Evolutionary conservation across 345 rosid genomes (phyloP), one percentile per base, ranked within the genome.

Genomic region (Sonneratia alba): DNA sequence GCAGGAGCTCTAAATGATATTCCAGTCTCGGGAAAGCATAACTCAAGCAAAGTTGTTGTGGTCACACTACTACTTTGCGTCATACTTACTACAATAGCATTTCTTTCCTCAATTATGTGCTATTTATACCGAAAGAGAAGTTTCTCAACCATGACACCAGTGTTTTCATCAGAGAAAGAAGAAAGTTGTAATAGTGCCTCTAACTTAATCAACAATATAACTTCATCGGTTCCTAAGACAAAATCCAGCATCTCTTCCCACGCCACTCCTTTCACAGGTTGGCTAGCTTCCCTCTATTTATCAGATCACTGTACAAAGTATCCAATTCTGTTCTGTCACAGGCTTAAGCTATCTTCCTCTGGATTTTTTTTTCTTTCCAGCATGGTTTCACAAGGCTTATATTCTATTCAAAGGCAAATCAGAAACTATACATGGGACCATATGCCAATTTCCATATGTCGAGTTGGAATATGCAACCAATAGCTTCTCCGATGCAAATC

Each of bases 121-220:
- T 90, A 85, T 70, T 36, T 95, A 65, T 81, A 68, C 71, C 79
- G 82, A 67, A 89, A 77, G 79, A 89, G 83, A 69, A 88, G 79
- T 71, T 73, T 74, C 74, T 78, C 68, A 68, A 74, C 79, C 74
- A 86, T 70, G 72, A 72, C 74, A 14, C 83, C 93, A 51, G 68
- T 77, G 36, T 85, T 87, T 72, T 85, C 86, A 24, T 84, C 93
- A 7, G 97, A 90, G 76, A 88, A 79, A 77, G 93, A 85, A 72
- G 79, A 86, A 6, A 89, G 99, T 72, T 90, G 79, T 92, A 82
- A 83, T 38, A 95, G 99, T 82, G 84, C 86, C 73, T 78, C 92
- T 55, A 87, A 89, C 87, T 85, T 94, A 69, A 82, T 94, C 72
- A 83, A 79, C 71, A 85, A 73, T 34, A 87, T 77, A 83, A 79